Base-by-base conservation (phyloP, 495 filamentous ascomycete species). In the Friedmanniomyces endolithicus region DNA sequence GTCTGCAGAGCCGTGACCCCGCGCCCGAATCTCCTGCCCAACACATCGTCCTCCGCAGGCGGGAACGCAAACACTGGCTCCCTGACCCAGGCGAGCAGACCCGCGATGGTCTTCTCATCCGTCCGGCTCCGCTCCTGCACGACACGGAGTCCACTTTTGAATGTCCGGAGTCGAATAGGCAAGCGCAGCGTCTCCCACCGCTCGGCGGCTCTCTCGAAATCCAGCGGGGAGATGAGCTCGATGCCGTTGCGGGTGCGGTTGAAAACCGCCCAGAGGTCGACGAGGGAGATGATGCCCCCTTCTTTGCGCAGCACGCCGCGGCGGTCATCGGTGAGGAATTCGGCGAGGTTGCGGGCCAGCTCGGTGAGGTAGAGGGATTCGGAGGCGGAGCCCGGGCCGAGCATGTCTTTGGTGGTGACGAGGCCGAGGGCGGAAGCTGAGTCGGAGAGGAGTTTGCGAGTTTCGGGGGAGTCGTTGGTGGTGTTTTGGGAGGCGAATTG, bases 211-310 rank as follows among this genome's bases (percentile, higher is more conserved):
- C 87, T 88, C 64, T 92, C 85, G 61, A 97, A 94, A 64, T 99
- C 92, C 7, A 80, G 74, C 0, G 92, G 92, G 58, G 87, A 94
- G 57, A 97, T 84, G 9, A 99, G 76, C 65, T 99, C 94, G 11
- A 99, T 89, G 9, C 92, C 92, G 50, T 88, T 88, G 39, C 94
- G 78, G 22, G 87, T 87, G n/a, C 92, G 85, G 63, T 99, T 99
- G 73, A 96, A 96, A 31, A 95, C 77, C 8, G 92, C 89, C 92
- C 92, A 99, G 1, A 97, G 75, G 64, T 99, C 92, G 20, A 97
- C 90, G 8, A 99, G 76, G 51, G 81, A 94, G 68, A 97, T 88
- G 59, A 97, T 94, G 0, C 92, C 92, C 11, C 92, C 94, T 63
- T 94, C 89, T 51, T 77, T 82, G 52, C 76, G 79, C 22, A 99